A percentile compares a stretch with the other conserved stretches of the same genome.
These are phyloP conservation scores for Fraxinus velutina DNA, from an alignment of 305 asterid species.

Conservation along the genomic window DNA sequence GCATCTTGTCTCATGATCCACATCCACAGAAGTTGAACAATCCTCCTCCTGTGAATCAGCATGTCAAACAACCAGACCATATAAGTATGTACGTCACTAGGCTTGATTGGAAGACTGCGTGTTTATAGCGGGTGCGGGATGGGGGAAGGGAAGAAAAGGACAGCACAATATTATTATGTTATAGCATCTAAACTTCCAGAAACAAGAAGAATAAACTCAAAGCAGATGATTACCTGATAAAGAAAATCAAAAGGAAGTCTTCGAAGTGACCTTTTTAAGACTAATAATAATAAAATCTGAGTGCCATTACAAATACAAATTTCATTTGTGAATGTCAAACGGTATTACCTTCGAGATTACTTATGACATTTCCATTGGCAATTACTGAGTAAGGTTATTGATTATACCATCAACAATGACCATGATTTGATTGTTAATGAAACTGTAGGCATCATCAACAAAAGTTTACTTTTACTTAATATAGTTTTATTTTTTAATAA, in stretches of 20 bases:
- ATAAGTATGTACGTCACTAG: background rate
- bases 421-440: background rate
- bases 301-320: background rate
- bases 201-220: background rate
- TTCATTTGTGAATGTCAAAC: background rate
- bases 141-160: background rate
- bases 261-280: background rate
- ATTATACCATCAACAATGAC: background rate
- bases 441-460: background rate
- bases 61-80: slow-evolving; percentile 18
- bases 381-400: background rate
- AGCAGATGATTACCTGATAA: background rate
- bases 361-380: background rate
- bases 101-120: background rate
- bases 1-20: slow-evolving; percentile 68
- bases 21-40: slow-evolving; percentile 37
- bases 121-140: background rate
- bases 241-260: background rate
- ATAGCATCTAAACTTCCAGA: background rate
- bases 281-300: background rate
- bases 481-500: background rate
- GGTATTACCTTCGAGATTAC: background rate
- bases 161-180: background rate
- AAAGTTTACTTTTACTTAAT: background rate
- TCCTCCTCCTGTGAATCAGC: slow-evolving; percentile 52